Conservation (phyloP, 805 yeast genomes). For the Zygosaccharomyces siamensis region DNA sequence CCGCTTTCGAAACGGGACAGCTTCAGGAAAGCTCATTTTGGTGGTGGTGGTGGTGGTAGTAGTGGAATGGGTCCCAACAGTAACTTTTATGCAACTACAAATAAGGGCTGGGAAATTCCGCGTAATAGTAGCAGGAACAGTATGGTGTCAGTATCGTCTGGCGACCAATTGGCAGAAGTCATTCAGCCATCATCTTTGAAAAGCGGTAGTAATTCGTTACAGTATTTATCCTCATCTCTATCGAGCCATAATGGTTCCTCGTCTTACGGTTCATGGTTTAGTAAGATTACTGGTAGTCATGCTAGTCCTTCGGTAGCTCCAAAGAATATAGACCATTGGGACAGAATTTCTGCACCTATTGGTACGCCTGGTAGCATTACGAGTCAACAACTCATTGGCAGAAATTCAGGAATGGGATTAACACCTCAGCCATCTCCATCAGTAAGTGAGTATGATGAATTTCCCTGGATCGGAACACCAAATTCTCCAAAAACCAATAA, state of each 20-base stretch:
- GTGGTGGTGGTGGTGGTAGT: slow-evolving; percentile 10
- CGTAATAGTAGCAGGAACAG: slow-evolving; percentile 25
- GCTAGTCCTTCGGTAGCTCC: slow-evolving; percentile 22
- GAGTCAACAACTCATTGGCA: slow-evolving; percentile 23
- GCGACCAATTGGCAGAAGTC: slow-evolving; percentile 28
- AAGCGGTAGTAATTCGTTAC: slow-evolving; percentile 36
- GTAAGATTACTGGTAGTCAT: slow-evolving; percentile 25
- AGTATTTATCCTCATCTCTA: slow-evolving; percentile 38
- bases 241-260: slow-evolving; percentile 31
- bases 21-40: slow-evolving; percentile 1
- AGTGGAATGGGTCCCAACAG: too few relatives aligned
- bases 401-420: slow-evolving; percentile 16
- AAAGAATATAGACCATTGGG: slow-evolving; percentile 24
- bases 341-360: slow-evolving; percentile 21
- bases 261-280: slow-evolving; percentile 35
- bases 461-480: slow-evolving; percentile 38
- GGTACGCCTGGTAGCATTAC: slow-evolving; percentile 29
- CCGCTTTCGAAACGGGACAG: slow-evolving; percentile 4
- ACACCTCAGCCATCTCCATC: slow-evolving; percentile 38
- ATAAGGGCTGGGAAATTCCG: slow-evolving; percentile 42
- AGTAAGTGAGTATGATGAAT: slow-evolving; percentile 37
- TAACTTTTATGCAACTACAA: slow-evolving; percentile 9
- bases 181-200: slow-evolving; percentile 36
- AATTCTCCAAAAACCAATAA: slow-evolving; percentile 23
- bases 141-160: slow-evolving; percentile 33